Conservation (phyloP, 768 basidiomycete genomes). For the Lactarius psammicola region DNA sequence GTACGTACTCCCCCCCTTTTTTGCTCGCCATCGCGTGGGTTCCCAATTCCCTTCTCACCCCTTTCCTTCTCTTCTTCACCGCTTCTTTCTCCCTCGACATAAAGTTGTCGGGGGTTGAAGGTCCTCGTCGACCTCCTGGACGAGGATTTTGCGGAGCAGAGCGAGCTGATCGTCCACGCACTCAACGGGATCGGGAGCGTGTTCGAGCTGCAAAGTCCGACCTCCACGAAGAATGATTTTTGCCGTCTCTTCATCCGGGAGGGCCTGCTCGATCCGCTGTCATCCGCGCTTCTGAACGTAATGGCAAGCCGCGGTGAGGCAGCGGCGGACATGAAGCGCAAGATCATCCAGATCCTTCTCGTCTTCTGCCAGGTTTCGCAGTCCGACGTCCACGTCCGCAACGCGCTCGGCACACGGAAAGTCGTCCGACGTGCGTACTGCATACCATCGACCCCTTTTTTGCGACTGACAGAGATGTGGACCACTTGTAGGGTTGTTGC, state of each 20-base stretch:
- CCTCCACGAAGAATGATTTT: slow-evolving; percentile 91
- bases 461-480: not conserved
- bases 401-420: slow-evolving; percentile 86
- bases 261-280: slow-evolving; percentile 89
- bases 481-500: slow-evolving; percentile 65
- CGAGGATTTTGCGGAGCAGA: slow-evolving; percentile 91
- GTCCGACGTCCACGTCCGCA: slow-evolving; percentile 88
- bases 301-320: slow-evolving; percentile 68
- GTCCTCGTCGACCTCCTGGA: slow-evolving; percentile 95
- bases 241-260: slow-evolving; percentile 98
- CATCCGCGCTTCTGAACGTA: slow-evolving; percentile 84
- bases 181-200: slow-evolving; percentile 93
- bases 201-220: slow-evolving; percentile 94
- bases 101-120: slow-evolving; percentile 84
- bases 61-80: not conserved
- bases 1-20: slow-evolving; percentile 52
- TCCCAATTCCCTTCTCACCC: not conserved
- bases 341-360: slow-evolving; percentile 84
- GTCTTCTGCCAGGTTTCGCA: slow-evolving; percentile 98
- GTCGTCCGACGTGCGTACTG: slow-evolving; percentile 76
- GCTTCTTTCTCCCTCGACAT: too few species aligned
- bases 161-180: slow-evolving; percentile 88
- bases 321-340: slow-evolving; percentile 74
- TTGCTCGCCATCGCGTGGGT: too few species aligned
- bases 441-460: slow-evolving; percentile 7